phyloP scores from a whole-genome alignment of 495 filamentous ascomycete species.

The Trichocladium uniseriatum region DNA sequence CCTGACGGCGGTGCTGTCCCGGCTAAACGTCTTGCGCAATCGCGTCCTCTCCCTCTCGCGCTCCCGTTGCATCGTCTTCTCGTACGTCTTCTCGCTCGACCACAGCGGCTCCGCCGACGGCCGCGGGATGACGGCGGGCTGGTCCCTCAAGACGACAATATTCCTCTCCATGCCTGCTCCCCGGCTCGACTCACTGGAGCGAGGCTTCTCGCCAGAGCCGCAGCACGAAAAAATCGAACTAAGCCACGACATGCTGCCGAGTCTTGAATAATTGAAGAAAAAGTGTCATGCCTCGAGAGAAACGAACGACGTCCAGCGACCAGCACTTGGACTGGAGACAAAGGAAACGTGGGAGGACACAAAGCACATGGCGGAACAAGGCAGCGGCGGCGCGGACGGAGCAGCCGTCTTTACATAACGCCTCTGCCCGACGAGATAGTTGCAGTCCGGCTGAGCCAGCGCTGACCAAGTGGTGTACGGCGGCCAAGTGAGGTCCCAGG shows the following conservation, averaged over 20 bases:
- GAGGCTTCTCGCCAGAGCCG: constrained; percentile 31
- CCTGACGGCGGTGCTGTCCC: constrained; percentile 23
- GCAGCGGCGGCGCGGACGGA: constrained; percentile 4
- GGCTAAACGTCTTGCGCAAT: constrained; percentile 23
- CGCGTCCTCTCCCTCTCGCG: constrained; percentile 29
- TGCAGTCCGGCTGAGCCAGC: constrained; percentile 14
- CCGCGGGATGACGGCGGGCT: constrained; percentile 29
- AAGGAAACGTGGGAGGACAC: constrained; percentile 8
- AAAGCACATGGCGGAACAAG: constrained; percentile 7
- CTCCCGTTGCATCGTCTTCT: constrained; percentile 22
- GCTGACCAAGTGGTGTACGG: constrained; percentile 19
- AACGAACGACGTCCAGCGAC: constrained; percentile 28
- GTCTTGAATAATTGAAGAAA: constrained; percentile 26
- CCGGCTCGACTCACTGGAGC: constrained; percentile 17
- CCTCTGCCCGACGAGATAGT: neutral
- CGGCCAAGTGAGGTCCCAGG: constrained; percentile 27
- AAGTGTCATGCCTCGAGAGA: constrained; percentile 13
- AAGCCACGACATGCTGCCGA: constrained; percentile 35
- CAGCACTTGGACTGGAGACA: constrained; percentile 12
- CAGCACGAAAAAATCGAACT: constrained; percentile 37
- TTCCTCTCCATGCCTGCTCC: constrained; percentile 17
- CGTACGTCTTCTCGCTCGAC: constrained; percentile 20
- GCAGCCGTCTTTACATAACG: constrained; percentile 17
- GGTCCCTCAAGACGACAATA: constrained; percentile 30
- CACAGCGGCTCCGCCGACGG: constrained; percentile 27